Evolutionary conservation across 2,329 filamentous ascomycete species (phyloP).

Genomic region (Lithohypha guttulata): DNA sequence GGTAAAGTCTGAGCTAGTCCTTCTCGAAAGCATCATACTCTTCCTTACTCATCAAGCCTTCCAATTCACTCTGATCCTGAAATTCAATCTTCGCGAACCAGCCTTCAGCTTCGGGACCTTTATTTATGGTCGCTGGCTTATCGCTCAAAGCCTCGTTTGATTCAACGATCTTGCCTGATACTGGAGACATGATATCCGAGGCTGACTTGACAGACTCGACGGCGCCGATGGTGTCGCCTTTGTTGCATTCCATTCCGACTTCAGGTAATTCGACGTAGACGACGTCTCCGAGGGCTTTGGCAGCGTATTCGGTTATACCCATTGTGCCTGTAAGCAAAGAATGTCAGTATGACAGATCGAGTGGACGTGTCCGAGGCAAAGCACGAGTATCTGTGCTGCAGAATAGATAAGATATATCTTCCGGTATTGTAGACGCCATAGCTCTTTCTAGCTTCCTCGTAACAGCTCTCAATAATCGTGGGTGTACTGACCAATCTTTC

Average conservation of each 20-base stretch:
- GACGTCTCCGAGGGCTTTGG: slow-evolving; percentile 85
- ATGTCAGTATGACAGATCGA: slow-evolving; percentile 1
- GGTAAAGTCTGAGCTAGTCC: too few species aligned
- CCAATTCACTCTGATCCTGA: slow-evolving; percentile 57
- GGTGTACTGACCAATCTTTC: slow-evolving; percentile 66
- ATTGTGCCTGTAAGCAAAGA: slow-evolving; percentile 43
- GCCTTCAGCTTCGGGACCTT: slow-evolving; percentile 77
- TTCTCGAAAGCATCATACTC: slow-evolving; percentile 68
- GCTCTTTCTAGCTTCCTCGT: too few species aligned
- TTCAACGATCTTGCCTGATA: slow-evolving; percentile 64
- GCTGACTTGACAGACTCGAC: slow-evolving; percentile 98
- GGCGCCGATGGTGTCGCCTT: slow-evolving; percentile 79
- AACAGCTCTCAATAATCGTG: too few species aligned
- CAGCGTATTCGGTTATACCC: slow-evolving; percentile 86
- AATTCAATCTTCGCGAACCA: slow-evolving; percentile 90
- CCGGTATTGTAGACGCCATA: too few species aligned
- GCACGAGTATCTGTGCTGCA: slow-evolving; percentile 10
- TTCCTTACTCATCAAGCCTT: slow-evolving; percentile 63
- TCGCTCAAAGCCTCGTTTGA: slow-evolving; percentile 69
- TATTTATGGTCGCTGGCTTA: slow-evolving; percentile 78
- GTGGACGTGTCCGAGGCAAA: slow-evolving; percentile 9
- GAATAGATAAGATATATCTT: slow-evolving; percentile 11
- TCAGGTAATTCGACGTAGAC: slow-evolving; percentile 93
- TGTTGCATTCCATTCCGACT: slow-evolving; percentile 53
- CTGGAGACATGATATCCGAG: slow-evolving; percentile 89